Conservation (phyloP, 208 protist species). For the Crithidia bombi region DNA sequence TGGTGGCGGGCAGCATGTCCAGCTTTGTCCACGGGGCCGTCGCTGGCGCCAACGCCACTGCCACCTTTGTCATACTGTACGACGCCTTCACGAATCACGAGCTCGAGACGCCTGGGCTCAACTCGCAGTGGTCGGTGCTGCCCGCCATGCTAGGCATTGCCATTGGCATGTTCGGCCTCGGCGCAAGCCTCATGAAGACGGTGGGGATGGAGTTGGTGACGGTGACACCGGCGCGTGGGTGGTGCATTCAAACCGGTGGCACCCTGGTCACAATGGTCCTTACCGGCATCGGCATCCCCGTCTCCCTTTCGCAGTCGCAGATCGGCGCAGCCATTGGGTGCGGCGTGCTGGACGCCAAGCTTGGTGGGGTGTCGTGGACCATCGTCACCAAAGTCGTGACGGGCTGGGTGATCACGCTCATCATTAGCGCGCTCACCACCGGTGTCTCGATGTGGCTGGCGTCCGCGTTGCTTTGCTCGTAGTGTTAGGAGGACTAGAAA, state of each 20-base stretch:
- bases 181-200: conserved; percentile 82
- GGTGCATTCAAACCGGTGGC: conserved; percentile 82
- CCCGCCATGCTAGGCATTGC: conserved; percentile 86
- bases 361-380: conserved; percentile 65
- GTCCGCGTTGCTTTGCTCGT: conserved; percentile 42
- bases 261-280: conserved; percentile 85
- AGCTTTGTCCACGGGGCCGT: conserved; percentile 88
- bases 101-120: conserved; percentile 50
- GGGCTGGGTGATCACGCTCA: conserved; percentile 79
- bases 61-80: conserved; percentile 83
- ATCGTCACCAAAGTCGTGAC: conserved; percentile 75
- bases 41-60: conserved; percentile 83
- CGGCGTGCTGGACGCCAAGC: conserved; percentile 69
- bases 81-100: conserved; percentile 74
- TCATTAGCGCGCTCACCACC: conserved; percentile 73
- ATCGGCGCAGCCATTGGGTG: conserved; percentile 81
- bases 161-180: conserved; percentile 82
- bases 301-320: conserved; percentile 84
- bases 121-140: conserved; percentile 69
- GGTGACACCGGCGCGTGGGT: conserved; percentile 81
- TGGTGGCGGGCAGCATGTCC: conserved; percentile 86
- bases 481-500: too few relatives aligned
- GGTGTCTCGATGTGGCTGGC: conserved; percentile 54
- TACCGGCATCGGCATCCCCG: conserved; percentile 81
- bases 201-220: conserved; percentile 85